Conservation (phyloP, 2,329 filamentous ascomycete species). For the Aspergillus sp. region DNA sequence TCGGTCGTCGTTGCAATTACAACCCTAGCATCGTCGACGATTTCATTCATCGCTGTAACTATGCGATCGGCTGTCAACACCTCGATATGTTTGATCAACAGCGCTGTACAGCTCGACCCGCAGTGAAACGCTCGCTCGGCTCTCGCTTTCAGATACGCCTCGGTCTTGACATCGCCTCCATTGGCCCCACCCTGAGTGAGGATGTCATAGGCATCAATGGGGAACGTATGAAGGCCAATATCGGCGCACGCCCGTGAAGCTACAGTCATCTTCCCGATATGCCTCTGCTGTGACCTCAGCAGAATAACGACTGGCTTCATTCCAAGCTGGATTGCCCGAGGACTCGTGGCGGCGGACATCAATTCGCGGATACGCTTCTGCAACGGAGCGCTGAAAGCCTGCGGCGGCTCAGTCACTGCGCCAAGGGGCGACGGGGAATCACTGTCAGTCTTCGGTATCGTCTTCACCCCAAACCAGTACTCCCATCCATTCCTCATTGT, state of each 20-base stretch:
- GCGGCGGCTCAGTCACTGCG: constrained; percentile 28
- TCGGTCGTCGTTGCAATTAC: constrained; percentile 91
- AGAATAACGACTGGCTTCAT: constrained; percentile 84
- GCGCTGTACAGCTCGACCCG: constrained; percentile 68
- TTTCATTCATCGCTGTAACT: constrained; percentile 71
- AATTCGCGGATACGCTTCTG: constrained; percentile 70
- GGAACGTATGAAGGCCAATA: constrained; percentile 80
- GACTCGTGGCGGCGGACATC: constrained; percentile 78
- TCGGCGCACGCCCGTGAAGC: constrained; percentile 72
- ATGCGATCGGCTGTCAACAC: constrained; percentile 86
- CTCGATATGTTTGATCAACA: constrained; percentile 85
- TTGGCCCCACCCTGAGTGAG: constrained; percentile 82
- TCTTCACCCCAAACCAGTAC: constrained; percentile 75
- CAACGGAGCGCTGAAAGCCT: constrained; percentile 47
- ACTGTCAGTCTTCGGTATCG: constrained; percentile 43
- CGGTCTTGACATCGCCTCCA: constrained; percentile 85
- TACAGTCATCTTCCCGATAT: constrained; percentile 81
- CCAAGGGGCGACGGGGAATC: constrained; percentile 27
- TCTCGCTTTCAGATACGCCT: constrained; percentile 77
- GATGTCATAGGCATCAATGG: constrained; percentile 87
- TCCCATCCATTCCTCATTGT: constrained; percentile 72
- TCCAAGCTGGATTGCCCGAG: constrained; percentile 73
- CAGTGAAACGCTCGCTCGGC: constrained; percentile 84
- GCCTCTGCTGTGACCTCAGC: constrained; percentile 81
- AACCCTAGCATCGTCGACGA: constrained; percentile 69